Base-by-base conservation (phyloP, 2,329 filamentous ascomycete genomes). In the Colletotrichum spinosum region DNA sequence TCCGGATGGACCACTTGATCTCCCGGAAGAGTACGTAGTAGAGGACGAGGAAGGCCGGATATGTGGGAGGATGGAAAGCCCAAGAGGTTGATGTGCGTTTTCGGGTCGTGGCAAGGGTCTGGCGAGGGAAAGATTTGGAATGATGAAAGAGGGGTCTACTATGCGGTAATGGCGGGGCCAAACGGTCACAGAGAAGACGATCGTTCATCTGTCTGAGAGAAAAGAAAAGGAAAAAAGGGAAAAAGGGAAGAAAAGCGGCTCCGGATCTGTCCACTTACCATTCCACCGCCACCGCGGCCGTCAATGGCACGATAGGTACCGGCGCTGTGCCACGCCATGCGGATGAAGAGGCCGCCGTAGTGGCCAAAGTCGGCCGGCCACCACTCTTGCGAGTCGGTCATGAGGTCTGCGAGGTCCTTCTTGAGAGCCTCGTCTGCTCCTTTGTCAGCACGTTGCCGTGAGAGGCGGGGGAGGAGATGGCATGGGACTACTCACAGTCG, bases 321-420 rank as follows among this genome's bases (percentile, higher is more conserved):
- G 34, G 92, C 87, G 70, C 88, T 89, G 83, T 94, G 92, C 92
- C 92, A 94, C 66, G 90, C 89, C 89, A 94, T 89, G 63, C 92
- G 90, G 74, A 94, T 84, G 77, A 94, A 93, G 35, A 94, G 84
- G 77, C 91, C 91, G 69, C 91, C 91, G 71, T 94, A 94, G 83
- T 93, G 90, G 60, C 91, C 91, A 73, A 91, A 92, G 75, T 94
- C 92, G 38, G 92, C 92, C 1, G 92, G 92, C 92, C 92, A 94
- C 87, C 87, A 93, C 45, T 92, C 88, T 79, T 94, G 88, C 2
- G 90, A 93, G 75, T 92, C 88, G 55, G 91, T 94, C 89, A 93
- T 90, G 72, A 94, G 75, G 15, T 80, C 82, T n/a, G 81, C 72
- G 7, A 94, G 78, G 74, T 94, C 92, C 79, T 91, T 89, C 87